A percentile compares a stretch with the other conserved stretches of the same genome.
Evolutionary conservation across 306 rosid genomes (phyloP).

Genomic region (Arachis hypogaea): DNA sequence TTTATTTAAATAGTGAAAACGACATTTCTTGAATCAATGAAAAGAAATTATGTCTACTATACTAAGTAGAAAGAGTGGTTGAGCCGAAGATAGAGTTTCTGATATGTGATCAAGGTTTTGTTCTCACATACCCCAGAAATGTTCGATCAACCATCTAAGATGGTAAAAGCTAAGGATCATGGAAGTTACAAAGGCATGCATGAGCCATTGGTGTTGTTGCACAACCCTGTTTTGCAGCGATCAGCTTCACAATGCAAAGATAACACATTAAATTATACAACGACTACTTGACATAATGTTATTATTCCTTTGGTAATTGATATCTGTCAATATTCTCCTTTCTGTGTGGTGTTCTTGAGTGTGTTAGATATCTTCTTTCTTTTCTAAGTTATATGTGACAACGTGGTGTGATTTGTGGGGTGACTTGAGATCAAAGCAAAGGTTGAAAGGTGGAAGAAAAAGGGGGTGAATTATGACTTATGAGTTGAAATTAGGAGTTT

Average conservation of each 20-base stretch:
- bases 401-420: background rate
- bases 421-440: slow-evolving; percentile 40
- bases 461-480: slow-evolving; percentile 27
- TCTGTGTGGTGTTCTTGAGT: slow-evolving; percentile 7
- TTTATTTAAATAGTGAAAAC: background rate
- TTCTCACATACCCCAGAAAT: slow-evolving; percentile 36
- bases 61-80: background rate
- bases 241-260: slow-evolving; percentile 34
- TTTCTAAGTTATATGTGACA: background rate
- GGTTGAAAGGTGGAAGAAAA: slow-evolving; percentile 14
- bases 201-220: slow-evolving; percentile 29
- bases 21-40: slow-evolving; percentile 2
- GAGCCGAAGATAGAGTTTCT: background rate
- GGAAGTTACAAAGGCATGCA: slow-evolving; percentile 37
- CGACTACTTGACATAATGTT: background rate
- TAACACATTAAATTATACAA: slow-evolving; percentile 25
- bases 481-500: slow-evolving; percentile 12
- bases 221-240: slow-evolving; percentile 41
- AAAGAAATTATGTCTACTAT: background rate
- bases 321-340: slow-evolving; percentile 31
- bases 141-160: slow-evolving; percentile 43
- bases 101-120: background rate
- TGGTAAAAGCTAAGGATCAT: slow-evolving; percentile 36
- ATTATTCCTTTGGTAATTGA: slow-evolving; percentile 22
- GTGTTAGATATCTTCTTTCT: background rate